Percentiles rank a stretch among this genome's conserved stretches.
Conservation (phyloP, 73 alveolate species). For the Uronychia setigera region DNA sequence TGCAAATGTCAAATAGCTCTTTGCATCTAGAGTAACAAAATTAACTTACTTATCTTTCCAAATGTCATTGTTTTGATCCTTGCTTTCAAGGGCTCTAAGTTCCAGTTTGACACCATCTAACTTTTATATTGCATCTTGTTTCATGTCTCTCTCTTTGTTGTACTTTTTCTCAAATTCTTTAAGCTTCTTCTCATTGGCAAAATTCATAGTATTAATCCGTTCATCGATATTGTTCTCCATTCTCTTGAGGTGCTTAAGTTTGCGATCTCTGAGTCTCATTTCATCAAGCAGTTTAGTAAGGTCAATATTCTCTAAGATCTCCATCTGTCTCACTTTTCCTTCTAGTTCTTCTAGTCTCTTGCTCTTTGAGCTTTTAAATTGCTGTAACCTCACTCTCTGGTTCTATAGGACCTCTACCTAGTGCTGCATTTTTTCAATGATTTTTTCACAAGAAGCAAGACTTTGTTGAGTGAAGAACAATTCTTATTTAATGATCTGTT, state of each 20-base stretch:
- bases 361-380: slow-evolving; percentile 51
- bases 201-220: slow-evolving; percentile 27
- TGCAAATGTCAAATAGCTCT: slow-evolving; percentile 51
- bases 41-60: slow-evolving; percentile 42
- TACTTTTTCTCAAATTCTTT: slow-evolving; percentile 27
- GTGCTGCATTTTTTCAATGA: slow-evolving; percentile 80
- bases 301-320: slow-evolving; percentile 67
- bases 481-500: slow-evolving; percentile 86
- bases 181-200: slow-evolving; percentile 28
- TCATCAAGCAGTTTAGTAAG: slow-evolving; percentile 61
- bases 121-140: slow-evolving; percentile 26
- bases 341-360: slow-evolving; percentile 68
- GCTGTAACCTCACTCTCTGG: slow-evolving; percentile 57
- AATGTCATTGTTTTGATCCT: slow-evolving; percentile 34
- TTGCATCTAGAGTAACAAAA: slow-evolving; percentile 12
- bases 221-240: slow-evolving; percentile 20
- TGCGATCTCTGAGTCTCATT: slow-evolving; percentile 47
- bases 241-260: slow-evolving; percentile 25
- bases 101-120: slow-evolving; percentile 36
- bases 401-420: slow-evolving; percentile 74
- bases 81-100: slow-evolving; percentile 49
- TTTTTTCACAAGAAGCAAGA: slow-evolving; percentile 90
- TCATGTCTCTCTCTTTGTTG: slow-evolving; percentile 26
- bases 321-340: slow-evolving; percentile 61
- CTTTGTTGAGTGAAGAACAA: slow-evolving; percentile 88